These are phyloP conservation scores for Phytophthora nicotianae DNA, from an alignment of 352 stramenopile genomes.

Conservation along the genomic window DNA sequence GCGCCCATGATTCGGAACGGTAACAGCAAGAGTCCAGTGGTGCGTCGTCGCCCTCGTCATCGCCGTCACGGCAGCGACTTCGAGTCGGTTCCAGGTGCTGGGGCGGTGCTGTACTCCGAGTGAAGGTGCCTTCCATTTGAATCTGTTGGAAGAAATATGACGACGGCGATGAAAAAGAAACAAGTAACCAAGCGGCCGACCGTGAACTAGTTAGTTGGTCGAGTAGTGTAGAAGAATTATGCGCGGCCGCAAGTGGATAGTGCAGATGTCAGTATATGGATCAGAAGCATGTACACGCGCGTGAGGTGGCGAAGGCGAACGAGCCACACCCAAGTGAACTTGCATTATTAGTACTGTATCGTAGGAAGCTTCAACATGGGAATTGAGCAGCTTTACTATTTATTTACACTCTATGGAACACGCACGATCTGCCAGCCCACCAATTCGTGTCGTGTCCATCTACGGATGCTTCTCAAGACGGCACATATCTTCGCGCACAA, in stretches of 20 bases:
- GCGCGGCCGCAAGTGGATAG: conserved; percentile 27
- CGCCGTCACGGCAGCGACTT: conserved; percentile 26
- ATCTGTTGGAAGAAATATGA: conserved; percentile 30
- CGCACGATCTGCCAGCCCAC: too few relatives aligned
- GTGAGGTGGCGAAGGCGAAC: conserved; percentile 5
- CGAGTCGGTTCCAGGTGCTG: conserved; percentile 9
- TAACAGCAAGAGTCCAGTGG: conserved; percentile 25
- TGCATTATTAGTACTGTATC: conserved; percentile 26
- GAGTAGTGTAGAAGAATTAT: conserved; percentile 39
- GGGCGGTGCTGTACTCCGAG: conserved; percentile 35
- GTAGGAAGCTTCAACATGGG: conserved; percentile 39
- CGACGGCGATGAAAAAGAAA: conserved; percentile 17
- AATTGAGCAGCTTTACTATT: conserved; percentile 25
- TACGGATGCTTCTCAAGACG: too few relatives aligned
- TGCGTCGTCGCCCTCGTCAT: conserved; percentile 37
- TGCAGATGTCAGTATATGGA: conserved; percentile 33
- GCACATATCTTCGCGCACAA: too few relatives aligned
- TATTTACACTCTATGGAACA: too few relatives aligned
- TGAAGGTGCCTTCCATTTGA: conserved; percentile 25
- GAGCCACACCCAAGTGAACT: conserved; percentile 17
- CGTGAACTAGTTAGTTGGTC: conserved; percentile 33
- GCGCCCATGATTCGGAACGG: conserved; percentile 28
- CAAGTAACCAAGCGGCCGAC: conserved; percentile 10
- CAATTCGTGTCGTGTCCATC: too few relatives aligned
- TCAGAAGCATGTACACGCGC: conserved; percentile 26